Base-by-base conservation (phyloP, 2,329 filamentous ascomycete genomes). In the Neophaeococcomyces mojaviensis region DNA sequence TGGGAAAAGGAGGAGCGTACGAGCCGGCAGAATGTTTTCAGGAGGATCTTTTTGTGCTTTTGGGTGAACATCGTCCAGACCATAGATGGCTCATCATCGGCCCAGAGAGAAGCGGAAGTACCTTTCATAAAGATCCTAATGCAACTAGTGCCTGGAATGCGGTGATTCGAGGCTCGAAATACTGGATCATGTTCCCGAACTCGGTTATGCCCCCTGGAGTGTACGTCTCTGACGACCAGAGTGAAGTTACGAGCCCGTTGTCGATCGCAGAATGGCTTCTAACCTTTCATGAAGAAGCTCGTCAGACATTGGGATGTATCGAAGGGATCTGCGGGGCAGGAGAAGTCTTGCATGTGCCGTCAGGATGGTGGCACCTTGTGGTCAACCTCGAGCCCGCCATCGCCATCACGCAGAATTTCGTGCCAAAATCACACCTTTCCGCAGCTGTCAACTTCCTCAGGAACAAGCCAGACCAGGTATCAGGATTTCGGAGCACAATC, bases 181-280 rank as follows among this genome's bases (percentile, higher is more conserved):
- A 97, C 71, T 97, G 92, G 90, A 90, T 97, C 64, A 94, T 97
- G 88, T 97, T 97, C 60, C 88, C 88, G 0, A 84, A 86, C 0
- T 63, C 71, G 1, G 68, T 68, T 15, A 62, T 74, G 4, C 77
- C 81, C 0, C 90, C 90, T 0, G 90, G 90, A 3, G 89, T 97
- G 31, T 94, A 84, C 57, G 86, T 96, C 34, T 94, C 86, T 3
- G 75, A 81, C 32, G 92, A 97, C 61, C 84, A 87, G 61, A 89
- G 86, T 60, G 90, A 97, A 66, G 89, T 97, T 41, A 97, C 90
- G 0, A 88, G 84, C 44, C 92, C 90, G 1, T 76, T 97, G 9
- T 94, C 87, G 66, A 96, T 97, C 56, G 88, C 89, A n/a, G 90
- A 97, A 67, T 97, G 92, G 84, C 76, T 97, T 6, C 74, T 97